Conservation (phyloP, 2,329 filamentous ascomycete genomes). For the Diaporthe sp. region DNA sequence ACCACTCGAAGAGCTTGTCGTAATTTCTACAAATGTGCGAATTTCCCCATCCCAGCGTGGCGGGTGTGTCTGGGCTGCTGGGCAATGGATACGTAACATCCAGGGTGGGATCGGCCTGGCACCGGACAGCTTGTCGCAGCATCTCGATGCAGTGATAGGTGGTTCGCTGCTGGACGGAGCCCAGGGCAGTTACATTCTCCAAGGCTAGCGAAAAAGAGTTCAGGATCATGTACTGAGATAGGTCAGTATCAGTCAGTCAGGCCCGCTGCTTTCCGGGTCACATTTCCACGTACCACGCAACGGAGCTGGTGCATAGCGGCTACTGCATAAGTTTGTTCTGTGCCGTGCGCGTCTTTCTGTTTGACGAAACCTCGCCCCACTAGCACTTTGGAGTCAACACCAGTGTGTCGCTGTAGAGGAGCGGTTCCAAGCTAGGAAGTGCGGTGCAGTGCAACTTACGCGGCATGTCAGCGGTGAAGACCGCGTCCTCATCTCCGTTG, state of each 20-base stretch:
- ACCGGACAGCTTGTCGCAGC: constrained; percentile 23
- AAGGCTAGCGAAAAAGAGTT: constrained; percentile 5
- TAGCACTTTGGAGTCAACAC: not conserved
- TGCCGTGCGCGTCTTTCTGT: constrained; percentile 11
- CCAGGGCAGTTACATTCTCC: constrained; percentile 3
- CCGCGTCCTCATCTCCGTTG: not conserved
- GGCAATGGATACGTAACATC: constrained; percentile 19
- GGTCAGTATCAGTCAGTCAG: not conserved
- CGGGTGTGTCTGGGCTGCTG: not conserved
- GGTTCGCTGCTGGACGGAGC: constrained; percentile 2
- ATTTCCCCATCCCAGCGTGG: not conserved
- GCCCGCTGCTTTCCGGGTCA: not conserved
- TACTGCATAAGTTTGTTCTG: constrained; percentile 7
- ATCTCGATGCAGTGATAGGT: constrained; percentile 25
- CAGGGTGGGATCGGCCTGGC: constrained; percentile 18
- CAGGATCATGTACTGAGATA: not conserved
- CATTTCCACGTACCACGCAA: constrained; percentile 2
- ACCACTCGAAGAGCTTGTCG: constrained; percentile 25
- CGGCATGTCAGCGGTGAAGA: constrained; percentile 10
- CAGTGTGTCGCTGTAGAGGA: no score
- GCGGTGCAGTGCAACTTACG: not conserved
- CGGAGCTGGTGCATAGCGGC: constrained; percentile 20
- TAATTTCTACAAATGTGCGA: constrained; percentile 19
- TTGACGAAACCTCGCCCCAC: constrained; percentile 18
- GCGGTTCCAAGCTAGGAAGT: no score